Evolutionary conservation across 148 eudicot genomes (phyloP).

Genomic region (Spergularia bocconei): DNA sequence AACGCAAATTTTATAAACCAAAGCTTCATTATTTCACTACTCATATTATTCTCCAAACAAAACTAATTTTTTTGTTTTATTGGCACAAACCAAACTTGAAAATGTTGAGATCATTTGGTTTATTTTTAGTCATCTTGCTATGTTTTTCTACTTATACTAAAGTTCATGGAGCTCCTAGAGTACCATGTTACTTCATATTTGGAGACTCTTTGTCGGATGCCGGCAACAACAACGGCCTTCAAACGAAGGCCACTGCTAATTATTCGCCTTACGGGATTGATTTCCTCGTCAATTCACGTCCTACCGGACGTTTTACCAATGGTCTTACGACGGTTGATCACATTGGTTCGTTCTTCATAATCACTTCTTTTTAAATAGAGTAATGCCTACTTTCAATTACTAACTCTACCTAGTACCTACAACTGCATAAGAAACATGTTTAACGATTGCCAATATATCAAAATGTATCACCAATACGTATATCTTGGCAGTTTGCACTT

Average conservation of each 20-base stretch:
- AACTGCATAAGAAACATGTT: too few relatives aligned
- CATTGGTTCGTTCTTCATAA: constrained; percentile 10
- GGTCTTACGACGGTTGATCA: constrained; percentile 11
- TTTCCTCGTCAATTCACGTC: neutral
- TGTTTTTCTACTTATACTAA: neutral
- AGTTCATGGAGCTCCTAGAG: constrained; percentile 13
- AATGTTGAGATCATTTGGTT: neutral
- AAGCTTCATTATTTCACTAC: neutral
- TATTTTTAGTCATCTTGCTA: neutral
- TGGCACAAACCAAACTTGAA: neutral
- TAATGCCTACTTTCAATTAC: too few relatives aligned
- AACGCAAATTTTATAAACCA: too few relatives aligned
- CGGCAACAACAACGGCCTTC: constrained; percentile 8
- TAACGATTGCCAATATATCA: too few relatives aligned
- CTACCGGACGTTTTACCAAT: constrained; percentile 18
- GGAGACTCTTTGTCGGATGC: constrained; percentile 15
- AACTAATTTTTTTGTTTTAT: neutral
- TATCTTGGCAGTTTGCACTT: too few relatives aligned
- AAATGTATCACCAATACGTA: too few relatives aligned
- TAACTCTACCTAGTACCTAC: too few relatives aligned
- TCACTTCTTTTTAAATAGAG: neutral
- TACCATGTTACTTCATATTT: constrained; percentile 18
- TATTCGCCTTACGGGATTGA: constrained; percentile 14
- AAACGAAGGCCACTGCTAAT: constrained; percentile 6
- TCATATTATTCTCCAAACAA: neutral